A percentile compares a stretch with the other conserved stretches of the same genome.
These are phyloP conservation scores for Linnemannia elongata DNA, from an alignment of 192 early-diverging fungal genomes.

Conservation along the genomic window DNA sequence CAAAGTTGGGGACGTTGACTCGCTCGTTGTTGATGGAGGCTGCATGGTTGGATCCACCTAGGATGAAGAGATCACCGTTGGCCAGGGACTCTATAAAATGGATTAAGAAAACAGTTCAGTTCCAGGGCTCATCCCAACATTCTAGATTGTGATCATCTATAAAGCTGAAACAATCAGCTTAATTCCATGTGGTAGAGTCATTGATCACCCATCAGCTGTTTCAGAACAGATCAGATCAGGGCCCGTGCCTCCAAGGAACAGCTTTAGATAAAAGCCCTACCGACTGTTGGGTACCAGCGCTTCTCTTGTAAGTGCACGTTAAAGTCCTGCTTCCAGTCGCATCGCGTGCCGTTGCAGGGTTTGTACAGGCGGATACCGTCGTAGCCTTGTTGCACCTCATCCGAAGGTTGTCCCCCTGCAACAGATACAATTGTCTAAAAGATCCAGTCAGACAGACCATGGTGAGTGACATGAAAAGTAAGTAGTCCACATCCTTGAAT, in stretches of 20 bases:
- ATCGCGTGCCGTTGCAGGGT: slow-evolving; percentile 57
- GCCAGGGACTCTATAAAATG: slow-evolving; percentile 33
- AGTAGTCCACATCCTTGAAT: not conserved
- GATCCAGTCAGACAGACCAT: not conserved
- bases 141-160: not conserved
- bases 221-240: not conserved
- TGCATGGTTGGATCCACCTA: slow-evolving; percentile 67
- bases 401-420: slow-evolving; percentile 44
- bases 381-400: slow-evolving; percentile 34
- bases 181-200: too few relatives aligned
- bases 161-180: too few relatives aligned
- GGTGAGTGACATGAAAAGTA: not conserved
- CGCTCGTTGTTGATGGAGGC: slow-evolving; percentile 57
- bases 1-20: slow-evolving; percentile 64
- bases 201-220: too few relatives aligned
- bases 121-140: not conserved
- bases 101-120: not conserved
- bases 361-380: slow-evolving; percentile 60
- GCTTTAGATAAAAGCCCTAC: slow-evolving; percentile 13
- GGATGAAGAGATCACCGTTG: slow-evolving; percentile 64
- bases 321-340: slow-evolving; percentile 61
- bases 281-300: slow-evolving; percentile 66
- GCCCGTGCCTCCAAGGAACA: not conserved
- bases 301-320: slow-evolving; percentile 57
- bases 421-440: slow-evolving; percentile 34